Base-by-base conservation (phyloP, 2,329 filamentous ascomycete species). In the Penicillium sp. region DNA sequence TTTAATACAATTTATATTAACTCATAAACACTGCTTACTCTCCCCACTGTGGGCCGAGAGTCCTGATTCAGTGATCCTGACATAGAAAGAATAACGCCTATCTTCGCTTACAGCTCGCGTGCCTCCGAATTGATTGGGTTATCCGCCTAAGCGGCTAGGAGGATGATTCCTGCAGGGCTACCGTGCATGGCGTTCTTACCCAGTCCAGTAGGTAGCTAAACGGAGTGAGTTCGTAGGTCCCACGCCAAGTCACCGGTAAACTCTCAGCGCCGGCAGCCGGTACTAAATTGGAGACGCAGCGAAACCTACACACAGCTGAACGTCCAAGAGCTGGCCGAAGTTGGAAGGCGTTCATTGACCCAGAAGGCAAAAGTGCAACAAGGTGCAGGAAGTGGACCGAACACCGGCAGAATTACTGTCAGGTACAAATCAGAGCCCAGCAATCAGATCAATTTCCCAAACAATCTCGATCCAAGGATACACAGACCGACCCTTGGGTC, bases 391-490 rank as follows among this genome's bases (percentile, higher is more conserved):
- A 50, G 45, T 43, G 50, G 50, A 44, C 22, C 50, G 21, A n/a
- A 34, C 44, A 53, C 49, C 34, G 42, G 48, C 31, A 41, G 7
- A 40, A 27, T 45, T 38, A 27, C 27, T 47, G 42, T 14, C 46
- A 53, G 53, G 53, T 50, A 58, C 56, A 58, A 58, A 51, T 53
- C 41, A 44, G 10, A 21, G 27, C 16, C 13, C n/a, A 48, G 42
- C 41, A 47, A 50, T 47, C 38, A 45, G 48, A 49, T 51, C 45
- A 55, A 55, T 52, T 57, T 51, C 32, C 49, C 48, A 31, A 36
- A 46, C 9, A 21, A 40, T n/a, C 18, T 6, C 6, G 16, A 57
- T 48, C 60, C 60, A 62, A 48, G 55, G 57, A 56, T 48, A 14
- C n/a, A 32, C 49, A 27, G 32, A 18, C 36, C 32, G 5, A 8